A percentile compares a stretch with the other conserved stretches of the same genome.
These are phyloP conservation scores for Globisporangium canariense DNA, from an alignment of 352 stramenopile genomes.

Conservation along the genomic window DNA sequence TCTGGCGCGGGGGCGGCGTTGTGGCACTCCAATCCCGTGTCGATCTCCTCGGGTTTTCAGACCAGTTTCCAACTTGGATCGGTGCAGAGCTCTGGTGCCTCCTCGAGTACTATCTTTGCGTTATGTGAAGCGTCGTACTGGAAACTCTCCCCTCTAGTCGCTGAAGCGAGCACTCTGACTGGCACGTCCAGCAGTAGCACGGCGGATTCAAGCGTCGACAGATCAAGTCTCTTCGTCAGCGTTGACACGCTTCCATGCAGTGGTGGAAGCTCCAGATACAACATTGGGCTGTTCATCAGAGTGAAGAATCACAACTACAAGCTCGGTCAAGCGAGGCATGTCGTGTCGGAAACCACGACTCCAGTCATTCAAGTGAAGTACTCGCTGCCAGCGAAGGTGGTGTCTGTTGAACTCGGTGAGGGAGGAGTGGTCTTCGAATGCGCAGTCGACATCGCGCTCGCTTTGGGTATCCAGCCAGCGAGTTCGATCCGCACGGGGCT, in stretches of 20 bases:
- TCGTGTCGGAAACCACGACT: conserved; percentile 20
- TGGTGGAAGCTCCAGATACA: conserved; percentile 24
- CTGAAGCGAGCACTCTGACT: conserved; percentile 21
- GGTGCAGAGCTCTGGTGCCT: background rate
- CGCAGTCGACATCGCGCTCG: conserved; percentile 51
- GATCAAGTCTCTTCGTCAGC: conserved; percentile 40
- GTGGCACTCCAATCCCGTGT: conserved; percentile 40
- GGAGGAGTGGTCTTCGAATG: conserved; percentile 45
- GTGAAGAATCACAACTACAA: conserved; percentile 34
- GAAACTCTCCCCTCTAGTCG: conserved; percentile 52
- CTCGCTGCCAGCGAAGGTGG: conserved; percentile 32
- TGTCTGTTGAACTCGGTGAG: conserved; percentile 38
- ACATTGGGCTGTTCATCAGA: conserved; percentile 41
- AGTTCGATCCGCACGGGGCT: conserved; percentile 38
- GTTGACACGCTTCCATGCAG: background rate
- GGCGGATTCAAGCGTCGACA: conserved; percentile 19
- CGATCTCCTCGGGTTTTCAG: conserved; percentile 47
- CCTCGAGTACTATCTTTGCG: conserved; percentile 41
- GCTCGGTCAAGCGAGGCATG: conserved; percentile 30
- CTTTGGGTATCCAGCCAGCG: conserved; percentile 30
- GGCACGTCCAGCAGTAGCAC: conserved; percentile 5
- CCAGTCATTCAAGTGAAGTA: conserved; percentile 40
- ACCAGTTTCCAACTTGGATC: conserved; percentile 36
- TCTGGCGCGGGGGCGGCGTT: conserved; percentile 32
- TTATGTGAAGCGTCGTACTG: conserved; percentile 71